Percentiles rank a stretch among this genome's conserved stretches.
Evolutionary conservation across 192 early-diverging fungal species (phyloP).

Genomic region (Backusella tuberculispora): DNA sequence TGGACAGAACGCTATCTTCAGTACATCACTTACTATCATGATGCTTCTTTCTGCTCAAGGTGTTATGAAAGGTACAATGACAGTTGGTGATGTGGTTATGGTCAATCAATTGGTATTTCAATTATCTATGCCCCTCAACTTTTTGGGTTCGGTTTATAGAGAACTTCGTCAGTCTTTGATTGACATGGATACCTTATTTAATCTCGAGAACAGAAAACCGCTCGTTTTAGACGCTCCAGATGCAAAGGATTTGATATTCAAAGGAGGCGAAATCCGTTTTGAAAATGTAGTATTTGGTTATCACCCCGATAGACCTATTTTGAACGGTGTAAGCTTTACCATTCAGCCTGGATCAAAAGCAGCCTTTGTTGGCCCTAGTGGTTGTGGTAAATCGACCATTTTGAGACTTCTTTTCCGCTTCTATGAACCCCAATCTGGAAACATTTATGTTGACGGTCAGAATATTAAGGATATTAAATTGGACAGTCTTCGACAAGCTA

Average conservation of each 20-base stretch:
- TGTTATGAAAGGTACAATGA: constrained; percentile 73
- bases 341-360: constrained; percentile 86
- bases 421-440: constrained; percentile 85
- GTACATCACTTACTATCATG: constrained; percentile 88
- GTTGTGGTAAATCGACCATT: constrained; percentile 91
- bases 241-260: constrained; percentile 54
- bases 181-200: constrained; percentile 98
- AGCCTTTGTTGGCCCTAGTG: constrained; percentile 93
- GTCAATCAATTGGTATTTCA: constrained; percentile 99
- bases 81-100: constrained; percentile 98
- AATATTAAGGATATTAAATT: constrained; percentile 79
- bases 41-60: constrained; percentile 97
- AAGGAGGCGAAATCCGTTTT: constrained; percentile 83
- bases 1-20: constrained; percentile 95
- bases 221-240: constrained; percentile 60
- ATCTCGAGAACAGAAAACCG: constrained; percentile 63
- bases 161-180: constrained; percentile 93
- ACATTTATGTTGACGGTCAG: constrained; percentile 86
- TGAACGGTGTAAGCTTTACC: constrained; percentile 72
- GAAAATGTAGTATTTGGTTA: constrained; percentile 93
- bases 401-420: constrained; percentile 90
- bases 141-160: constrained; percentile 96
- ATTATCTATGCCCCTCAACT: constrained; percentile 95
- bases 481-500: constrained; percentile 72
- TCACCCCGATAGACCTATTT: constrained; percentile 60